Evolutionary conservation across 2,329 filamentous ascomycete species (phyloP).

Genomic region (Colletotrichum sp.): DNA sequence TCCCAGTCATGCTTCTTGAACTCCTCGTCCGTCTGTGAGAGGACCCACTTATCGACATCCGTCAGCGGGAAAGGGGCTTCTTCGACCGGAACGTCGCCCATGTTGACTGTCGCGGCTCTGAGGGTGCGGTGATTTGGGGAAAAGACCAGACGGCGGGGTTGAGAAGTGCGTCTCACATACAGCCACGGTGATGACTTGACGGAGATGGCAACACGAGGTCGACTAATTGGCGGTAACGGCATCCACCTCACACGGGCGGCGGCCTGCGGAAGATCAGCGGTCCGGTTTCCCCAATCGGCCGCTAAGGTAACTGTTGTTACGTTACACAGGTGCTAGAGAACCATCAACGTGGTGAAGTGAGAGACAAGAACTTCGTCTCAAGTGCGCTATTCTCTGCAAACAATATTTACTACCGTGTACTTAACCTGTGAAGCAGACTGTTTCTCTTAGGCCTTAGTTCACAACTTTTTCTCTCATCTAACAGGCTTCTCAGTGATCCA

Average conservation of each 20-base stretch:
- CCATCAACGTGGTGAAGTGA: background rate
- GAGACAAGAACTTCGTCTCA: background rate
- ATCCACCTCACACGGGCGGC: background rate
- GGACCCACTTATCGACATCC: conserved; percentile 60
- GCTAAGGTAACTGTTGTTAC: background rate
- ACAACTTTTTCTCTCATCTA: background rate
- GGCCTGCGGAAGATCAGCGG: conserved; percentile 18
- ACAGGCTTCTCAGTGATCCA: background rate
- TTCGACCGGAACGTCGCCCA: conserved; percentile 43
- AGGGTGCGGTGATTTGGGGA: background rate
- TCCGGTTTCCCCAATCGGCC: background rate
- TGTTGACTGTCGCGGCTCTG: conserved; percentile 24
- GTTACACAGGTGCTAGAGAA: background rate
- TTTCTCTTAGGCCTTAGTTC: background rate
- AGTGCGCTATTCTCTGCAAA: background rate
- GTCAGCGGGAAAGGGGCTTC: conserved; percentile 64
- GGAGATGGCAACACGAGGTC: background rate
- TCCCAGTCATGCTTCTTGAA: conserved; percentile 78
- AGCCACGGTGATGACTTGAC: background rate
- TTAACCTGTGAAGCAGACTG: background rate
- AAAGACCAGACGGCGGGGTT: background rate
- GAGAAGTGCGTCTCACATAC: background rate
- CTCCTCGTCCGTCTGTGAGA: conserved; percentile 70
- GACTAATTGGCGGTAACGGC: background rate
- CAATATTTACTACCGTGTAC: background rate